Evolutionary conservation across 441 rosid species (phyloP), one percentile per base, ranked within the genome.

Genomic region (Populus trichocarpa): DNA sequence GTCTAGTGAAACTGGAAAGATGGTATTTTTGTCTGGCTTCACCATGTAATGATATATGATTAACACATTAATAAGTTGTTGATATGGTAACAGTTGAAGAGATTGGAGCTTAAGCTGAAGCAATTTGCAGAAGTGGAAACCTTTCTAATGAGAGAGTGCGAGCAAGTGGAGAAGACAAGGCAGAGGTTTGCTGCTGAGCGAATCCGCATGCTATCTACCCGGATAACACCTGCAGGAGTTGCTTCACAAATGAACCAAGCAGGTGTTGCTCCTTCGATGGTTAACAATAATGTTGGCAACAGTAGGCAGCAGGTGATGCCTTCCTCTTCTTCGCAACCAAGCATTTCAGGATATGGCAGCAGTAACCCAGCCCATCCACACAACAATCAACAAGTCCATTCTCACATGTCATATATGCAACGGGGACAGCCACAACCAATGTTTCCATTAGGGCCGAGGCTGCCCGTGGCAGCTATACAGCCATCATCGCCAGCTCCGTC

Each of bases 101-200:
- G 98, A 79, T 82, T 95, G 92, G 99, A 95, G 87, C 90, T 95
- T 72, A 95, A 95, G 84, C 87, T 95, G 86, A 95, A 95, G 86
- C 99, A 93, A 84, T 95, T 95, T 83, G 97, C 99, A 16, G 99
- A 95, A 83, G 90, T 95, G 4, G 99, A 95, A 85, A 91, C 98
- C 38, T 75, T 92, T 81, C 85, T 95, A 70, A 92, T 92, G 97
- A 91, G 93, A 82, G 99, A 95, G 84, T 92, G 96, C 66, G 99
- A 95, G 82, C 99, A 95, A 88, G 95, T 93, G 69, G 98, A 95
- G 84, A 93, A 91, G 86, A 75, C 93, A 1, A 92, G 99, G 82
- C 99, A 90, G 87, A 91, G 95, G 84, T 85, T 87, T 80, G 89
- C 89, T n/a, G 84, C 93, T 4, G 99, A 95, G 82, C 84, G 95